phyloP scores from a whole-genome alignment of 1,139 yeast genomes.

The Yamadazyma atmosphaerica region DNA sequence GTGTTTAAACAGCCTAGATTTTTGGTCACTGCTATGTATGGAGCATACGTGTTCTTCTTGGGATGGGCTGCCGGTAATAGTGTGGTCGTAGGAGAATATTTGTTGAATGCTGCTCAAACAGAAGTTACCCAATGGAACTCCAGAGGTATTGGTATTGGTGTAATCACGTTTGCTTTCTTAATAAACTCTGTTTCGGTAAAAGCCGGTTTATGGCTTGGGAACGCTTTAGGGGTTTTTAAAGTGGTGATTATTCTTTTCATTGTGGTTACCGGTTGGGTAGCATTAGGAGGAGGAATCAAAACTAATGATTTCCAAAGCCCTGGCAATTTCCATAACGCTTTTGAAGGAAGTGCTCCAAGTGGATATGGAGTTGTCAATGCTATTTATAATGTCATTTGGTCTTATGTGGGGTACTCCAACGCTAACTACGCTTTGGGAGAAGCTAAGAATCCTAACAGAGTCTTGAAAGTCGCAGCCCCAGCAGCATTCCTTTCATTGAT shows the following conservation, averaged over 20 bases:
- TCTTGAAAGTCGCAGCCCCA: constrained; percentile 47
- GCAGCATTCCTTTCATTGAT: constrained; percentile 59
- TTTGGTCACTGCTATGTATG: constrained; percentile 72
- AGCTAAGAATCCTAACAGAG: constrained; percentile 53
- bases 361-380: constrained; percentile 80
- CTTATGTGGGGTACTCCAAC: constrained; percentile 72
- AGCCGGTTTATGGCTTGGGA: constrained; percentile 67
- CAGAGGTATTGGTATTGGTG: constrained; percentile 72
- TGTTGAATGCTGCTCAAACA: constrained; percentile 67
- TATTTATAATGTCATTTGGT: constrained; percentile 78
- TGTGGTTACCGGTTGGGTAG: constrained; percentile 79
- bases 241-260: constrained; percentile 66
- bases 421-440: constrained; percentile 84
- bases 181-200: constrained; percentile 64
- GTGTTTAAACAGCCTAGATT: constrained; percentile 69
- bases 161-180: constrained; percentile 69
- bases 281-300: constrained; percentile 68
- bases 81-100: constrained; percentile 49
- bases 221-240: constrained; percentile 70
- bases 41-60: constrained; percentile 69
- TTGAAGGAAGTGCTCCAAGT: constrained; percentile 58
- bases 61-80: constrained; percentile 88
- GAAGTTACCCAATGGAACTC: constrained; percentile 75
- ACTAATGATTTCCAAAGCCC: constrained; percentile 49
- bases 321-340: constrained; percentile 62